Evolutionary conservation across 306 rosid species (phyloP), one percentile per base, ranked within the genome.

Genomic region (Pterocarpus santalinus): DNA sequence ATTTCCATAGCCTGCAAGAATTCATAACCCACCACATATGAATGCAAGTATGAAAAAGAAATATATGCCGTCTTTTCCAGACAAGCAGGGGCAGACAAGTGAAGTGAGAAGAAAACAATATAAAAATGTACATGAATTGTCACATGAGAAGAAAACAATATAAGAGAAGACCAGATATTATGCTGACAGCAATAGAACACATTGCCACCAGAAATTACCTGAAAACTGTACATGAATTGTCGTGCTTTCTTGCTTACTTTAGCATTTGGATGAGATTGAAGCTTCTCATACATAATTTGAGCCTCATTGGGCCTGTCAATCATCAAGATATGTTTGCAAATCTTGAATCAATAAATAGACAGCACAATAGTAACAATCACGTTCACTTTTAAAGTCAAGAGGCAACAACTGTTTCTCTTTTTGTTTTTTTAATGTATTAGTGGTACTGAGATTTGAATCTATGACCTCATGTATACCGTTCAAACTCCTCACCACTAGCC

Each of bases 1-100:
- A 89, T 90, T 85, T 95, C 97, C 98, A 95, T 95, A 69, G 98
- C 98, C 98, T 95, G 91, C 81, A 44, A 82, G 57, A 85, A 77
- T 83, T 65, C 38, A 33, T 15, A 80, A 78, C 10, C 35, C 62
- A 8, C 63, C 65, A 73, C 62, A 51, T 5, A 55, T 55, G 32
- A 55, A 67, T n/a, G 39, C 41, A 72, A 66, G 64, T 14, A 51
- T 15, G 16, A 69, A 57, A 60, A 43, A 22, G 12, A 82, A 17
- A 71, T 15, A 9, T 8, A 22, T 14, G 38, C 39, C 15, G 30
- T 68, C 14, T 39, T 56, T 64, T n/a, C 55, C 22, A 11, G 11
- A 79, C 1, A 17, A 65, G 38, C 38, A 22, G 30, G n/a, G 61
- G 16, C 22, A 52, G 16, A 63, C 10, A 53, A 64, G 30, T 51